Conservation (phyloP, 1,284 basidiomycete genomes). For the Agaricales sp. region DNA sequence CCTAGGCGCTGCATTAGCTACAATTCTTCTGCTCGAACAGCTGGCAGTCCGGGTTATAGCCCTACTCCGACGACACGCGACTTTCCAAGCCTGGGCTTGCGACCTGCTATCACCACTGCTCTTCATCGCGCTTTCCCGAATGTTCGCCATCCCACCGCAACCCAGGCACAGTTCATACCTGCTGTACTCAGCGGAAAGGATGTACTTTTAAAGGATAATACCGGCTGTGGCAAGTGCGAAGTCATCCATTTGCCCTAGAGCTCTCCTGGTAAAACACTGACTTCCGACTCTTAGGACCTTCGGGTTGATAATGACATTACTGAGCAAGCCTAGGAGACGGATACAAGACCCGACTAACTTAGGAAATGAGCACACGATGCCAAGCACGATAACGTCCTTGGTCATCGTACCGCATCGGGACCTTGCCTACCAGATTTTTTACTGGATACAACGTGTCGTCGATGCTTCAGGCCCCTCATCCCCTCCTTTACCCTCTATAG, state of each 20-base stretch:
- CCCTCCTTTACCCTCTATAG: conserved; percentile 29
- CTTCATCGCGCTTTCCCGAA: conserved; percentile 52
- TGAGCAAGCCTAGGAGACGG: conserved; percentile 39
- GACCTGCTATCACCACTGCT: conserved; percentile 33
- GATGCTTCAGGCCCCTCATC: conserved; percentile 17
- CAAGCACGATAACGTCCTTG: conserved; percentile 33
- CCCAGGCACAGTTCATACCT: conserved; percentile 51
- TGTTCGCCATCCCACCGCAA: conserved; percentile 44
- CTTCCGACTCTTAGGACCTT: conserved; percentile 71
- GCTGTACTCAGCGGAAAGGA: conserved; percentile 47
- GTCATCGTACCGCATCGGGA: conserved; percentile 69
- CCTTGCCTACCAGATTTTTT: conserved; percentile 54
- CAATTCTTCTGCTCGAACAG: no score
- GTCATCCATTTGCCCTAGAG: conserved; percentile 1
- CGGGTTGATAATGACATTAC: conserved; percentile 50
- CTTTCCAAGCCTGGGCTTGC: conserved; percentile 45
- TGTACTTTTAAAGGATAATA: conserved; percentile 55
- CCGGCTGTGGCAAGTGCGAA: conserved; percentile 70
- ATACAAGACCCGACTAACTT: conserved; percentile 8
- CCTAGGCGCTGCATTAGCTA: no score
- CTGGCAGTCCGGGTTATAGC: no score
- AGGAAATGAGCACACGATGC: conserved; percentile 8
- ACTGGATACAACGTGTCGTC: conserved; percentile 55
- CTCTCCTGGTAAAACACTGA: conserved; percentile 3
- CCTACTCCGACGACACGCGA: conserved; percentile 6